phyloP scores from a whole-genome alignment of 192 early-diverging fungal genomes.

The Dissophora ornata region DNA sequence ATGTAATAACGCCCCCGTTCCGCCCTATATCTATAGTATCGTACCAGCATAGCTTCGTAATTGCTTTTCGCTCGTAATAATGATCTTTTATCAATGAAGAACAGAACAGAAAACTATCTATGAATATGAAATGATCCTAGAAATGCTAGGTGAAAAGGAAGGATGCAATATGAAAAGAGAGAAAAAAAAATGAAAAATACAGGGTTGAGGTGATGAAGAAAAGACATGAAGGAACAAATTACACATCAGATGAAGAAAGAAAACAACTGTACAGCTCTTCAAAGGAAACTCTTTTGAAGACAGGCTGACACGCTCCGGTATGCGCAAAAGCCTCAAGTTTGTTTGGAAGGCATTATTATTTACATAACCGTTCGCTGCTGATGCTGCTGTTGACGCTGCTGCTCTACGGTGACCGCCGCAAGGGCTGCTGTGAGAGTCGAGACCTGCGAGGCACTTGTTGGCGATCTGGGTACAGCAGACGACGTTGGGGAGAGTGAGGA shows the following conservation, averaged over 20 bases:
- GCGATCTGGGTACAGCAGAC: conserved; percentile 19
- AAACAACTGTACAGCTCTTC: neutral
- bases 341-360: neutral
- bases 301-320: too few relatives aligned
- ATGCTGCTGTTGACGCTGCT: conserved; percentile 30
- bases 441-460: conserved; percentile 30
- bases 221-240: too few relatives aligned
- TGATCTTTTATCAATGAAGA: neutral
- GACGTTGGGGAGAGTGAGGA: conserved; percentile 38
- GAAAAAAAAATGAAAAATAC: too few relatives aligned
- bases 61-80: too few relatives aligned
- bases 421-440: conserved; percentile 46
- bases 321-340: too few relatives aligned
- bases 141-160: neutral
- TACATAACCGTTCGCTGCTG: conserved; percentile 12
- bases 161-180: neutral
- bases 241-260: neutral
- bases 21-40: too few relatives aligned
- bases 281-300: too few relatives aligned
- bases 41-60: too few relatives aligned
- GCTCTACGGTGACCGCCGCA: conserved; percentile 46
- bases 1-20: too few relatives aligned
- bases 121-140: neutral
- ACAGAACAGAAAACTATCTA: neutral
- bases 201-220: too few relatives aligned